Conservation (phyloP, 192 early-diverging fungal species). For the Kappamyces sp. region DNA sequence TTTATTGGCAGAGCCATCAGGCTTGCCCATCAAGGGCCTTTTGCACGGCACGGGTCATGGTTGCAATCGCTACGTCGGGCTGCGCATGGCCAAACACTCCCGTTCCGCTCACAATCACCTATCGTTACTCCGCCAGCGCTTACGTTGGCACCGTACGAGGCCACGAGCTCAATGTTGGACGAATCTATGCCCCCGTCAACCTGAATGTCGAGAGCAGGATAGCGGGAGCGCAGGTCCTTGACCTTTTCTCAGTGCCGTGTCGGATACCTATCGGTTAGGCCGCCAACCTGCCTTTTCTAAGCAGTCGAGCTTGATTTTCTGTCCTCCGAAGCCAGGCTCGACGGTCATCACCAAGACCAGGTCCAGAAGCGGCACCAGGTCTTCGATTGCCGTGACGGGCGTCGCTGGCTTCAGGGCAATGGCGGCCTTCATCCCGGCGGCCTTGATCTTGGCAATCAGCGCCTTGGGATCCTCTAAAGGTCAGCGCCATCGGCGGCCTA, state of each 20-base stretch:
- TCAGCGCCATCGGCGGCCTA: background rate
- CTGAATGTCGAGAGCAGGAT: conserved; percentile 85
- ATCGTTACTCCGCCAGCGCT: too few species aligned
- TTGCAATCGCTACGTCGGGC: conserved; percentile 66
- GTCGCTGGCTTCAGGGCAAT: conserved; percentile 90
- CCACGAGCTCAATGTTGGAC: conserved; percentile 79
- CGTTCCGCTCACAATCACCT: conserved; percentile 95
- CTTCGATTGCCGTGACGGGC: conserved; percentile 39
- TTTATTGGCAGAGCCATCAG: too few species aligned
- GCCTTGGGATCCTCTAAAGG: conserved; percentile 49
- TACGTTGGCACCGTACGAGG: conserved; percentile 90
- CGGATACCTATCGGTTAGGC: too few species aligned
- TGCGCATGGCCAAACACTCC: conserved; percentile 74
- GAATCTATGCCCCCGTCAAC: conserved; percentile 88
- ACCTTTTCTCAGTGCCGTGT: too few species aligned
- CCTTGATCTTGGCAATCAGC: conserved; percentile 76
- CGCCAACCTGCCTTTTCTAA: too few species aligned
- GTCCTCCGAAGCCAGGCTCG: conserved; percentile 94
- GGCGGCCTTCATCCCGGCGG: conserved; percentile 84
- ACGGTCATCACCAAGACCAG: conserved; percentile 96
- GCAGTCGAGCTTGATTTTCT: conserved; percentile 83
- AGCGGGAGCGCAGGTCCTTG: conserved; percentile 60
- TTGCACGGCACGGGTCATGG: conserved; percentile 52
- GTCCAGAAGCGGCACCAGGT: conserved; percentile 54
- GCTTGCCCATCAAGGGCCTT: too few species aligned